A percentile compares a stretch with the other conserved stretches of the same genome.
phyloP scores from a whole-genome alignment of 2,329 filamentous ascomycete species.

The Stagonosporopsis rhizophila region DNA sequence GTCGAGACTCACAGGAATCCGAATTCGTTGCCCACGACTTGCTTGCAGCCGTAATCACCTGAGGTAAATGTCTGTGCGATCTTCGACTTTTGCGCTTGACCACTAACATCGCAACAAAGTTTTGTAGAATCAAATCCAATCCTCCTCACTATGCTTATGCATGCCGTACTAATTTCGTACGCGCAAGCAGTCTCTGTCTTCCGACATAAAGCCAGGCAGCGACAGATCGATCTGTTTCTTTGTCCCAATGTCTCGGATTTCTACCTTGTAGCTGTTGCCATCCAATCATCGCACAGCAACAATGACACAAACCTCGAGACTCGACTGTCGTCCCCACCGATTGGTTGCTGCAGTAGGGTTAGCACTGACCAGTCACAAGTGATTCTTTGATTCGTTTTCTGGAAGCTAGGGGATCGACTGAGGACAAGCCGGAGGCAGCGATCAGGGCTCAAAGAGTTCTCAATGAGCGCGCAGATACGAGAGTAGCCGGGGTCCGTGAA shows the following conservation, averaged over 20 bases:
- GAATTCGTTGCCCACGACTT: not conserved
- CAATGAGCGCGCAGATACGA: not conserved
- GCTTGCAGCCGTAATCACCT: not conserved
- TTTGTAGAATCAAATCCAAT: not conserved
- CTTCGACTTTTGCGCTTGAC: not conserved
- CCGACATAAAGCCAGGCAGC: not conserved
- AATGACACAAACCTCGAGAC: not conserved
- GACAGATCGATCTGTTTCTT: not conserved
- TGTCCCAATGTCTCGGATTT: constrained; percentile 7
- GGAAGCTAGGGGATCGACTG: not conserved
- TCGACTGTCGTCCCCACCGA: not conserved
- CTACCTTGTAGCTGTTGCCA: not conserved
- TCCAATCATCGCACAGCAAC: not conserved
- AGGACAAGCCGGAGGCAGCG: not conserved
- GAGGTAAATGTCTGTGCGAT: not conserved
- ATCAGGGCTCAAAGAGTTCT: not conserved
- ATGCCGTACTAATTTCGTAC: not conserved
- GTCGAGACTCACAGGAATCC: not conserved
- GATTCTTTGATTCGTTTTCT: not conserved
- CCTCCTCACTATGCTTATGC: not conserved
- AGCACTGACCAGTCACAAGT: not conserved
- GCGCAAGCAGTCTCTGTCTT: not conserved
- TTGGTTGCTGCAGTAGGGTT: not conserved
- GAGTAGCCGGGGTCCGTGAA: not conserved
- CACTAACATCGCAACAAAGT: not conserved